Percentiles rank a stretch among this genome's conserved stretches.
Conservation (phyloP, 225 moss, liverwort and hornwort species). For the Physcomitrium patens region DNA sequence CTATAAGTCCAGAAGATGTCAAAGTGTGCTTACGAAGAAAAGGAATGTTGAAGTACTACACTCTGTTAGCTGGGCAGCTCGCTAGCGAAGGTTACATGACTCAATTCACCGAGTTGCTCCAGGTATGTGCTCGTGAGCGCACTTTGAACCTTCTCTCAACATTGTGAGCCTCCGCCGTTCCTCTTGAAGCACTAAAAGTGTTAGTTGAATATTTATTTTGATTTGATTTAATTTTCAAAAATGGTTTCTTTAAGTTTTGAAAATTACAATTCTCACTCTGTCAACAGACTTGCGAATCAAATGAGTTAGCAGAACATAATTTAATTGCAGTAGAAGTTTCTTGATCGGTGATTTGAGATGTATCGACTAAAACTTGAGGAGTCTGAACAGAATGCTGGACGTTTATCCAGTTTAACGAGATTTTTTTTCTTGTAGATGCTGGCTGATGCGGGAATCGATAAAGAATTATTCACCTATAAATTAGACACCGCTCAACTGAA, state of each 20-base stretch:
- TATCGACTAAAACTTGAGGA: not conserved
- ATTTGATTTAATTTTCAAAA: not conserved
- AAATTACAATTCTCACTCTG: no score
- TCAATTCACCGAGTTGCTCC: conserved; percentile 42
- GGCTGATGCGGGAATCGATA: conserved; percentile 49
- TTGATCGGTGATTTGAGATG: not conserved
- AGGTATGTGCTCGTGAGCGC: not conserved
- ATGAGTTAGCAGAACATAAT: no score
- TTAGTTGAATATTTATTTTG: not conserved
- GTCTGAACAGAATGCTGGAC: not conserved
- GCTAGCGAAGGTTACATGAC: conserved; percentile 51
- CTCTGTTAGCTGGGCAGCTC: conserved; percentile 44
- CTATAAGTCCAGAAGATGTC: conserved; percentile 14
- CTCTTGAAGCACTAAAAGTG: not conserved
- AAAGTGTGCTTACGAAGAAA: conserved; percentile 34
- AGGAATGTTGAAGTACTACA: conserved; percentile 35
- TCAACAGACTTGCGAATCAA: no score
- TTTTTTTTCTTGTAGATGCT: conserved; percentile 38
- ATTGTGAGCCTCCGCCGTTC: not conserved
- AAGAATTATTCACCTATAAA: conserved; percentile 21
- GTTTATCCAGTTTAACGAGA: not conserved
- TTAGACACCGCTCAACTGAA: conserved; percentile 41
- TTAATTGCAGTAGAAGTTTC: not conserved
- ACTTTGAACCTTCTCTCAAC: not conserved
- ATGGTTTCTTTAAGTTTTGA: no score